Percentiles rank a stretch among this genome's conserved stretches.
Conservation (phyloP, 805 yeast genomes). For the Yamadazyma philogaea region DNA sequence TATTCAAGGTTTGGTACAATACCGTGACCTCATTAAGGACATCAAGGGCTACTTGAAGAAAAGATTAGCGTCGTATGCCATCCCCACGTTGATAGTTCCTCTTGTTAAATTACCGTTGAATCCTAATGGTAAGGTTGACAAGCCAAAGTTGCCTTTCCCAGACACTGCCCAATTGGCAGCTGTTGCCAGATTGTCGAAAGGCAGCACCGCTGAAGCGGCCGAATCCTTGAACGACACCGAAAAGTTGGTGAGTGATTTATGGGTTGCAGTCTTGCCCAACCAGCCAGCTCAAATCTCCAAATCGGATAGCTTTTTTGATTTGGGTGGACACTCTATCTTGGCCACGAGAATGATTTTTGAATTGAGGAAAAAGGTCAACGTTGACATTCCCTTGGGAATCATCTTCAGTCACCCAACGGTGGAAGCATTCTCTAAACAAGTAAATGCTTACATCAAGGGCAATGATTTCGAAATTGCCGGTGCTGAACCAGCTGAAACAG, state of each 20-base stretch:
- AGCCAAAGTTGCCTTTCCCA: conserved; percentile 95
- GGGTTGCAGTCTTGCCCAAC: conserved; percentile 84
- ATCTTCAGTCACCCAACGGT: conserved; percentile 90
- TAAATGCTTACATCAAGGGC: conserved; percentile 54
- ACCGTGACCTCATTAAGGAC: conserved; percentile 73
- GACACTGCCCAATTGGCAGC: conserved; percentile 78
- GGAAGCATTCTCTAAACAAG: conserved; percentile 68
- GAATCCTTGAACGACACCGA: conserved; percentile 60
- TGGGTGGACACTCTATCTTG: conserved; percentile 96
- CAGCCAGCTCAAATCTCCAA: conserved; percentile 74
- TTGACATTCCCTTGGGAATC: conserved; percentile 85
- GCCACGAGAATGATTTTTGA: conserved; percentile 97
- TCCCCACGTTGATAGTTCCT: conserved; percentile 90
- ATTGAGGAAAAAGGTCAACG: conserved; percentile 69
- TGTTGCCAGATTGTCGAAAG: conserved; percentile 54
- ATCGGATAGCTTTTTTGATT: conserved; percentile 88
- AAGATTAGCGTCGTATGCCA: conserved; percentile 88
- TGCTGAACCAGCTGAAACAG: conserved; percentile 18
- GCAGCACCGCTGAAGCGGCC: conserved; percentile 47
- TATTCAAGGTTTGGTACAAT: conserved; percentile 74
- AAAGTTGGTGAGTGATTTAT: conserved; percentile 67
- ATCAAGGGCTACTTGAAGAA: conserved; percentile 74
- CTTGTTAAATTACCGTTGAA: conserved; percentile 83
- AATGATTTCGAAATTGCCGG: conserved; percentile 46
- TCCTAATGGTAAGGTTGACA: conserved; percentile 98